Evolutionary conservation across 768 basidiomycete species (phyloP), one percentile per base, ranked within the genome.

Genomic region (Gymnopilus junonius): DNA sequence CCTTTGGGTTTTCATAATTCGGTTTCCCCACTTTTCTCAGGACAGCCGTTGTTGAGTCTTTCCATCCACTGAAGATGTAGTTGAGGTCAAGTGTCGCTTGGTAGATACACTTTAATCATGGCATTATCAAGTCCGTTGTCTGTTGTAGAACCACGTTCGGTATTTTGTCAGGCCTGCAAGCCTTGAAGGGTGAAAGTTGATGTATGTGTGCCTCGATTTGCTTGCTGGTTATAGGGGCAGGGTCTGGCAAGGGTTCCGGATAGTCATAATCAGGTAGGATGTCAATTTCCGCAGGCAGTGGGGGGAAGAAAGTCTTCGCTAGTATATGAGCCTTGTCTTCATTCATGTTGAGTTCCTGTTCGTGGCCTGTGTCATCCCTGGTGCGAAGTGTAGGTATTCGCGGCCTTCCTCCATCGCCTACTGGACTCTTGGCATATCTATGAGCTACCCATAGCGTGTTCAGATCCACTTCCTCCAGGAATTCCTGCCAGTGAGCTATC

Each of bases 11-110:
- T 0, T 69, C 55, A 66, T 84, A 83, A 62, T 74, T 57, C 0
- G 72, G 59, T 55, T 75, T 74, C 0, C 78, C 76, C 0, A 78
- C 79, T 55, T 84, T 84, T 0, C 70, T 25, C 0, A 84, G 67
- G 0, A 79, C 72, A 0, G 77, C 61, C 0, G 74, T 80, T 0
- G 59, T 71, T 25, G 69, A 77, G 0, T 62, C 12, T 21, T 65
- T 65, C 77, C 70, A 71, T 1, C 34, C 37, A 1, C 58, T 31
- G 4, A 25, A 48, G n/a, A 54, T 74, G 79, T 55, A 37, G 1
- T 63, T 40, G 0, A 75, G 67, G 1, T 35, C 37, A 39, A 79
- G 68, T 0, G 71, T 73, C 0, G 75, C 75, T 5, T 69, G 14
- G 63, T 69, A 80, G 1, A 82, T 70, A 0, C 51, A 60, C 1